Evolutionary conservation across 176 grass and related monocot genomes (phyloP).

Genomic region (Pontederia crassipes): DNA sequence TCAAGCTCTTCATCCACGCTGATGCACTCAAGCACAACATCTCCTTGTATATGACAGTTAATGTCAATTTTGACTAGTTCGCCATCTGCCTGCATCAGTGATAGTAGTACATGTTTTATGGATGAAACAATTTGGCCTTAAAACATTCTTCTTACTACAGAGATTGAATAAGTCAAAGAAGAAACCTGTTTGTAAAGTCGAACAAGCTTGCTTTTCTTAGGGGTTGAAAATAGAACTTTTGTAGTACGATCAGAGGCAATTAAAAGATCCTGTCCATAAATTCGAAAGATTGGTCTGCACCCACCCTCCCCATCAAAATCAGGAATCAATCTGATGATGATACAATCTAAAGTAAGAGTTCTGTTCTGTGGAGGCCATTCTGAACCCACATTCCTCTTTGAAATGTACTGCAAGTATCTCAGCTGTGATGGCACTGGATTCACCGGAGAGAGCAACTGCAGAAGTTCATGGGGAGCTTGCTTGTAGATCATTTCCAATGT

Average conservation of each 20-base stretch:
- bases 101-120: background rate
- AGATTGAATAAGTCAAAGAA: no score
- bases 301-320: background rate
- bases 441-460: background rate
- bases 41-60: background rate
- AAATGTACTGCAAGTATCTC: background rate
- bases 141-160: no score
- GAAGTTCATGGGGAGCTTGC: background rate
- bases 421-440: background rate
- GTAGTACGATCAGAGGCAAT: no score
- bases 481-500: background rate
- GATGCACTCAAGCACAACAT: background rate
- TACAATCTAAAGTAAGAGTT: background rate
- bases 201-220: background rate
- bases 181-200: background rate
- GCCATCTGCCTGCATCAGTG: background rate
- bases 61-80: background rate
- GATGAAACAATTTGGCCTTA: no score
- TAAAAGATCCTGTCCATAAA: background rate
- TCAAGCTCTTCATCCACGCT: background rate
- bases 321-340: background rate
- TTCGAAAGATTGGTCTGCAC: constrained; percentile 1
- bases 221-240: no score
- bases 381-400: background rate
- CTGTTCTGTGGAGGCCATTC: background rate